A percentile compares a stretch with the other conserved stretches of the same genome.
Conservation (phyloP, 768 basidiomycete species). For the Clitopilus hobsonii region DNA sequence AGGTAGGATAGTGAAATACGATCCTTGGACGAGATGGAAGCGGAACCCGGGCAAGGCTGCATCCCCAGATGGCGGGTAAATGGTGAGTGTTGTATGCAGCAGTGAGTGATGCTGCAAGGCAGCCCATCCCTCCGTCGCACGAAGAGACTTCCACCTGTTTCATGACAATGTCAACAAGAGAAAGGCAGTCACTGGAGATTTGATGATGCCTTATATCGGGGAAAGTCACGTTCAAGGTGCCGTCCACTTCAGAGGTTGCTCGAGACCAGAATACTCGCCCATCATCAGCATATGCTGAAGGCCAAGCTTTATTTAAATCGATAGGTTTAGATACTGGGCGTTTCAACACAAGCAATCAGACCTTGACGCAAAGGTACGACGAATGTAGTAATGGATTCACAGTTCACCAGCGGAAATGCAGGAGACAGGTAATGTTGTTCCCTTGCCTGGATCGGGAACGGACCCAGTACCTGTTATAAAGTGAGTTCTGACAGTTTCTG, state of each 20-base stretch:
- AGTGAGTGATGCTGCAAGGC: conserved; percentile 77
- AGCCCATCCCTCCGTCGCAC: conserved; percentile 83
- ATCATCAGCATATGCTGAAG: conserved; percentile 65
- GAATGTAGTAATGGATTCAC: conserved; percentile 32
- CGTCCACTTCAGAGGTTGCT: conserved; percentile 33
- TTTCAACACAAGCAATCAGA: conserved; percentile 5
- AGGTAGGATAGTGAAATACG: conserved; percentile 72
- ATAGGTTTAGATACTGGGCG: conserved; percentile 51
- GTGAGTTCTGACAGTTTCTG: conserved; percentile 2
- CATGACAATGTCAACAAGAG: background rate
- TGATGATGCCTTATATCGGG: conserved; percentile 50
- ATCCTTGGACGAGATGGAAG: conserved; percentile 63
- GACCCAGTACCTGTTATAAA: conserved; percentile 60
- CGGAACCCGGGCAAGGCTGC: conserved; percentile 39
- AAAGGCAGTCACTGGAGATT: background rate
- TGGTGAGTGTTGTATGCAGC: conserved; percentile 57
- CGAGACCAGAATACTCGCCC: conserved; percentile 58
- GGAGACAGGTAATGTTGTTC: conserved; percentile 84
- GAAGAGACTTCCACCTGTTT: conserved; percentile 65
- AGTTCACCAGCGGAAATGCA: conserved; percentile 55
- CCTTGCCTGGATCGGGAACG: conserved; percentile 79
- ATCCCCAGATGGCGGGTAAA: conserved; percentile 39
- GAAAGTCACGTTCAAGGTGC: conserved; percentile 57
- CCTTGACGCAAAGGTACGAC: background rate
- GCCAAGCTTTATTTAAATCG: conserved; percentile 46